phyloP scores from a whole-genome alignment of 2,329 filamentous ascomycete species.

The Aspergillus phoenicis region DNA sequence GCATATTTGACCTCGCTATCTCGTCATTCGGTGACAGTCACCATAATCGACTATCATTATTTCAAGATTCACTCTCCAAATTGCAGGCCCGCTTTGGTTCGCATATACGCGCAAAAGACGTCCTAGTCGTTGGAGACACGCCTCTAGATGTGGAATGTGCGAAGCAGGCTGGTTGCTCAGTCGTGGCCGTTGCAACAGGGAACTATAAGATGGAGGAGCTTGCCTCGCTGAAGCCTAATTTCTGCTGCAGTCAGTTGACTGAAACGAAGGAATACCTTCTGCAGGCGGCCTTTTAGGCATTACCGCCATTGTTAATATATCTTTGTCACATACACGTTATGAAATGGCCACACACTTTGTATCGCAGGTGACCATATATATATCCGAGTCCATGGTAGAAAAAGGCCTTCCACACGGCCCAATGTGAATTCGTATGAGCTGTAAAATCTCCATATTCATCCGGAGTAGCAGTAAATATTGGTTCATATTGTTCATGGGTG shows the following conservation, averaged over 20 bases:
- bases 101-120: conserved; percentile 8
- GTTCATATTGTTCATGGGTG: no score
- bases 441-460: no score
- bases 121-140: conserved; percentile 18
- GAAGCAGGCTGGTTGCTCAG: conserved; percentile 17
- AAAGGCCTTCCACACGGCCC: no score
- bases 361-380: neutral
- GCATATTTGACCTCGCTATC: conserved; percentile 17
- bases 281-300: neutral
- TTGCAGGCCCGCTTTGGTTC: conserved; percentile 6
- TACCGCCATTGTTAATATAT: neutral
- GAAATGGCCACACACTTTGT: neutral
- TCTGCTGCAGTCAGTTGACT: neutral
- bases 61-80: conserved; percentile 14
- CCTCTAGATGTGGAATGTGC: conserved; percentile 19
- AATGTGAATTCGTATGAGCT: no score
- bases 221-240: conserved; percentile 11
- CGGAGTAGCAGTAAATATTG: no score
- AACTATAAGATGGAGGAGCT: conserved; percentile 19
- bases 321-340: no score
- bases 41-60: conserved; percentile 11
- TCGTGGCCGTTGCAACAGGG: conserved; percentile 19
- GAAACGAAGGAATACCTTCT: conserved; percentile 7
- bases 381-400: neutral
- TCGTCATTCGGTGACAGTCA: conserved; percentile 19